phyloP scores from a whole-genome alignment of 23 red algal species.

The Agarophyton chilense region DNA sequence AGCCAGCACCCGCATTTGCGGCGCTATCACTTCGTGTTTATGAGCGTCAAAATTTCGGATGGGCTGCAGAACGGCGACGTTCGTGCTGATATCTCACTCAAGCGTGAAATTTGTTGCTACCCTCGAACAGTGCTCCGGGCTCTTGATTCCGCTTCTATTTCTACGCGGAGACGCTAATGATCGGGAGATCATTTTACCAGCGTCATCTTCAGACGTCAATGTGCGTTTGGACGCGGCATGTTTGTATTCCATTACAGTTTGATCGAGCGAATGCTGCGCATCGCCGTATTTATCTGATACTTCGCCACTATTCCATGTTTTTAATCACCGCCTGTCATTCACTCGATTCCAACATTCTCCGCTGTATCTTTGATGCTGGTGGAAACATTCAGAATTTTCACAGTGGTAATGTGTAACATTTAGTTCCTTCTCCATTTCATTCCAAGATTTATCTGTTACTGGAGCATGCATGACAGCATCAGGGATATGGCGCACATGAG shows the following conservation, averaged over 20 bases:
- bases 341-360: not conserved
- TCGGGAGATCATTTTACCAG: not conserved
- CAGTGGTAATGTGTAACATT: conserved; percentile 26
- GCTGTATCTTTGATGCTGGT: not conserved
- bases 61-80: not conserved
- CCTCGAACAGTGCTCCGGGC: not conserved
- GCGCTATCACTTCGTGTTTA: conserved; percentile 23
- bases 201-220: not conserved
- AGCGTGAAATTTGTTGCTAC: not conserved
- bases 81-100: not conserved
- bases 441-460: not conserved
- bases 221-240: not conserved
- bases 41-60: not conserved
- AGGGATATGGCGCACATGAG: conserved; percentile 11
- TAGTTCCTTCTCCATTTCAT: conserved; percentile 24
- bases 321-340: not conserved
- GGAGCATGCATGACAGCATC: not conserved
- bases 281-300: not conserved
- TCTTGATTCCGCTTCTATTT: not conserved
- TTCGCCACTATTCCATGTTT: not conserved
- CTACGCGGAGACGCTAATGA: not conserved
- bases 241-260: conserved; percentile 38
- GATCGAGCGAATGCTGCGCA: conserved; percentile 30
- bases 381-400: conserved; percentile 5
- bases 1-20: not conserved